A percentile compares a stretch with the other conserved stretches of the same genome.
These are phyloP conservation scores for Hanseniaspora jakobsenii DNA, from an alignment of 805 yeast species.

Conservation along the genomic window DNA sequence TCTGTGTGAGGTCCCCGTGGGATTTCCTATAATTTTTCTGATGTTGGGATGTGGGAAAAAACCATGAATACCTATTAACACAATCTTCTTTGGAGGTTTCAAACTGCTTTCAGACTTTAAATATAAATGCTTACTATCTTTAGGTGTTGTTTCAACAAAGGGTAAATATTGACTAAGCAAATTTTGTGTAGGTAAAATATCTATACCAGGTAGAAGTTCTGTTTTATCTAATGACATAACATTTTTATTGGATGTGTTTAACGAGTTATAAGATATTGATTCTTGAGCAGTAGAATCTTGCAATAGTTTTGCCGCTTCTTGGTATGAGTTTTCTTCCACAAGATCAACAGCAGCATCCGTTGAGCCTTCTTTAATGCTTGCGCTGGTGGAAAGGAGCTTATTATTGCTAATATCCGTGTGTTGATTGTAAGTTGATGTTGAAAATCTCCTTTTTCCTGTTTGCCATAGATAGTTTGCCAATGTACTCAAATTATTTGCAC, in stretches of 20 bases:
- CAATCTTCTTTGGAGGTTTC: slow-evolving; percentile 39
- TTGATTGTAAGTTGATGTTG: neutral
- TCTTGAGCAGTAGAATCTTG: slow-evolving; percentile 9
- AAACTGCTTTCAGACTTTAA: too few relatives aligned
- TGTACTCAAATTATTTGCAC: neutral
- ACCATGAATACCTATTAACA: slow-evolving; percentile 91
- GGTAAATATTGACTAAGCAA: neutral
- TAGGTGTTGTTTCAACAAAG: too few relatives aligned
- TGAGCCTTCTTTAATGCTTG: neutral
- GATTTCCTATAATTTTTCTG: slow-evolving; percentile 82
- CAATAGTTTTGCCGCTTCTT: slow-evolving; percentile 8
- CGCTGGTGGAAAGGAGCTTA: too few relatives aligned
- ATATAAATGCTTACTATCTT: neutral
- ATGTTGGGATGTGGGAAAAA: slow-evolving; percentile 83
- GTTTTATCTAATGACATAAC: slow-evolving; percentile 3
- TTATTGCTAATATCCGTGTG: too few relatives aligned
- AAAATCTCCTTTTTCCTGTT: slow-evolving; percentile 12
- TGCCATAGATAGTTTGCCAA: slow-evolving; percentile 9
- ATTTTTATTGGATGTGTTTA: slow-evolving; percentile 4
- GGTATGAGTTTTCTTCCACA: slow-evolving; percentile 8
- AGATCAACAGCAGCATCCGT: neutral
- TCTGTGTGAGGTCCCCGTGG: slow-evolving; percentile 87
- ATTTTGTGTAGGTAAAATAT: neutral
- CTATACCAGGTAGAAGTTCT: neutral
- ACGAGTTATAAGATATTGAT: slow-evolving; percentile 2